Percentiles rank a stretch among this genome's conserved stretches.
Conservation (phyloP, 257 asterid genomes). For the Ilex aquifolium region DNA sequence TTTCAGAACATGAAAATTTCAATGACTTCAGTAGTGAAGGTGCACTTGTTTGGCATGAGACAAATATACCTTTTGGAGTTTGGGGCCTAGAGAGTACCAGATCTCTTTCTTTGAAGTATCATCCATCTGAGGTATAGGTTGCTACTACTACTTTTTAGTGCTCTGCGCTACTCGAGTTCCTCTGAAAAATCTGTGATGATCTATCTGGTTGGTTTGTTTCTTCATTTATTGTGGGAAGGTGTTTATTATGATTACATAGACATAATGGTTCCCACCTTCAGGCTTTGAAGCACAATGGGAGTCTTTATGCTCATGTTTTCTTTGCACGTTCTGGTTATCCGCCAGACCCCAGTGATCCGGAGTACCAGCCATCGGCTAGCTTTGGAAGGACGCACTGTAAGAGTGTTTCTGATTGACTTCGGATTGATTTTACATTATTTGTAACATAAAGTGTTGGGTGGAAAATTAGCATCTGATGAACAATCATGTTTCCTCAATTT, state of each 20-base stretch:
- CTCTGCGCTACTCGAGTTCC: constrained; percentile 4
- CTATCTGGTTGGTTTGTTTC: constrained; percentile 2
- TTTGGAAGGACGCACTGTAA: constrained; percentile 76
- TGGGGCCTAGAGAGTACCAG: constrained; percentile 82
- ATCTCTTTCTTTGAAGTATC: constrained; percentile 58
- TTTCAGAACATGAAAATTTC: constrained; percentile 69
- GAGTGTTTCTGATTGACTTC: constrained; percentile 12
- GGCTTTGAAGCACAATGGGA: constrained; percentile 86
- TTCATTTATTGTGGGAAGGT: neutral
- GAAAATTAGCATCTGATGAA: constrained; percentile 10
- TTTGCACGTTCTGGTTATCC: constrained; percentile 92
- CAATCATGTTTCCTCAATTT: constrained; percentile 12
- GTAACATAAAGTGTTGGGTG: neutral
- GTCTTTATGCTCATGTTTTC: constrained; percentile 86
- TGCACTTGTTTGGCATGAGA: constrained; percentile 91
- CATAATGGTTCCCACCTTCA: constrained; percentile 18
- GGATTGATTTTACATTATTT: neutral
- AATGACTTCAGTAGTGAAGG: constrained; percentile 74
- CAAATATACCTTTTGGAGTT: constrained; percentile 91
- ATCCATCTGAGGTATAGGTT: constrained; percentile 71
- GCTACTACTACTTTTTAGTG: constrained; percentile 5
- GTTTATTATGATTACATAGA: neutral
- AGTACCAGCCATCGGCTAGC: constrained; percentile 83
- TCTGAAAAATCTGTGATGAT: constrained; percentile 2
- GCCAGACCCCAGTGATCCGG: constrained; percentile 84